These are phyloP conservation scores for Colletotrichum echinochloae DNA, from an alignment of 2,329 filamentous ascomycete species.

Conservation along the genomic window DNA sequence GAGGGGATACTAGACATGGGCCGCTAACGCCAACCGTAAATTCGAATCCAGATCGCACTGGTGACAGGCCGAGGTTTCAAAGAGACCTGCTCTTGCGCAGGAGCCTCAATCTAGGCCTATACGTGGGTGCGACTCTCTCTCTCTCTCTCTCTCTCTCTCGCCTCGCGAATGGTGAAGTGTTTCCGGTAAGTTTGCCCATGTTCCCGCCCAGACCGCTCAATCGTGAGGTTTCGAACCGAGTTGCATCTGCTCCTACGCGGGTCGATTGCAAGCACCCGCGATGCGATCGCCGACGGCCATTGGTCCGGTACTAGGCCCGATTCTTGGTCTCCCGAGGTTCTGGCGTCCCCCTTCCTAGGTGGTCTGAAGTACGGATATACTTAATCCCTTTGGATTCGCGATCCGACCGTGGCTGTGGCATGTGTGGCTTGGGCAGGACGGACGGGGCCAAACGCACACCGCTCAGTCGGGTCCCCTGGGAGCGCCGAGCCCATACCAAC, in stretches of 20 bases:
- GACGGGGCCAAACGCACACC: too few species aligned
- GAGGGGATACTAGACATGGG: neutral
- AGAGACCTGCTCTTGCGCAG: neutral
- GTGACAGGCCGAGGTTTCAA: neutral
- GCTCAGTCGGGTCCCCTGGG: neutral
- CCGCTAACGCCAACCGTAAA: neutral
- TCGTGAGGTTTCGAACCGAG: neutral
- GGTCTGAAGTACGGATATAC: neutral
- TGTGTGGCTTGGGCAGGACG: neutral
- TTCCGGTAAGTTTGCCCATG: neutral
- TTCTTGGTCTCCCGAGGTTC: neutral
- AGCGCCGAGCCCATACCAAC: neutral
- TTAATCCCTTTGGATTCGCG: neutral
- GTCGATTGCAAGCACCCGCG: neutral
- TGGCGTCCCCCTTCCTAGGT: neutral
- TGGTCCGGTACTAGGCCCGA: neutral
- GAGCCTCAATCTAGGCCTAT: neutral
- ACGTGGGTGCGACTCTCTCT: neutral
- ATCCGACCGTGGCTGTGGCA: neutral
- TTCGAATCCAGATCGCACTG: neutral
- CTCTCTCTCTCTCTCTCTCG: neutral
- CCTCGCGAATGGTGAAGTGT: neutral
- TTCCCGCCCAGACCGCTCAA: neutral
- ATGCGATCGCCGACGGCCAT: neutral
- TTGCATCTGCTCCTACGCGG: neutral